phyloP scores from a whole-genome alignment of 2,329 filamentous ascomycete genomes.

The Aspergillus melleus region DNA sequence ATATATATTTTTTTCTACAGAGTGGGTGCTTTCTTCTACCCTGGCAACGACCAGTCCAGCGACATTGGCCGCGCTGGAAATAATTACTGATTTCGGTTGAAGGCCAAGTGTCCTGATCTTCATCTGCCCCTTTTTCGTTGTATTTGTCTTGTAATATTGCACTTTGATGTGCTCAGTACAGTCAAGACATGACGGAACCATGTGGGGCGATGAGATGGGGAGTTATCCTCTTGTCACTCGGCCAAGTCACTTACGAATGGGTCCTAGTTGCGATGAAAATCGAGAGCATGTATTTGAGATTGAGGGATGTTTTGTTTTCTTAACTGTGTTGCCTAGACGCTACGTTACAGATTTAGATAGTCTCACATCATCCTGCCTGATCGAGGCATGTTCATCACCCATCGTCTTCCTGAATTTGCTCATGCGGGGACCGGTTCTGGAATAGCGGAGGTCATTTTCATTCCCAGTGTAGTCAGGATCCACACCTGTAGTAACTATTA shows the following conservation, averaged over 20 bases:
- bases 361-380: neutral
- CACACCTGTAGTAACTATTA: too few species aligned
- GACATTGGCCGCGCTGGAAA: conserved; percentile 23
- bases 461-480: too few species aligned
- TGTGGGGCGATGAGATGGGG: neutral
- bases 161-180: neutral
- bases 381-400: neutral
- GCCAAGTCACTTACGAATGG: neutral
- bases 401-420: neutral
- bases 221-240: neutral
- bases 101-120: neutral
- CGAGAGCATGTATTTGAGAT: neutral
- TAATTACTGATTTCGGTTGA: neutral
- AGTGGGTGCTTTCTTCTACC: conserved; percentile 49
- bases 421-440: neutral
- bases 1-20: conserved; percentile 10
- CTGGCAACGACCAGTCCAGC: conserved; percentile 29
- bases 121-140: neutral
- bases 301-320: neutral
- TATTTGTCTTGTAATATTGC: neutral
- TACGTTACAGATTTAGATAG: neutral
- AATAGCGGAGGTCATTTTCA: neutral
- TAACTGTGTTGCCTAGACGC: neutral
- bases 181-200: neutral
- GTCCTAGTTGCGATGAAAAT: neutral